Percentiles rank a stretch among this genome's conserved stretches.
These are phyloP conservation scores for Roridomyces roridus DNA, from an alignment of 768 basidiomycete genomes.

Conservation along the genomic window DNA sequence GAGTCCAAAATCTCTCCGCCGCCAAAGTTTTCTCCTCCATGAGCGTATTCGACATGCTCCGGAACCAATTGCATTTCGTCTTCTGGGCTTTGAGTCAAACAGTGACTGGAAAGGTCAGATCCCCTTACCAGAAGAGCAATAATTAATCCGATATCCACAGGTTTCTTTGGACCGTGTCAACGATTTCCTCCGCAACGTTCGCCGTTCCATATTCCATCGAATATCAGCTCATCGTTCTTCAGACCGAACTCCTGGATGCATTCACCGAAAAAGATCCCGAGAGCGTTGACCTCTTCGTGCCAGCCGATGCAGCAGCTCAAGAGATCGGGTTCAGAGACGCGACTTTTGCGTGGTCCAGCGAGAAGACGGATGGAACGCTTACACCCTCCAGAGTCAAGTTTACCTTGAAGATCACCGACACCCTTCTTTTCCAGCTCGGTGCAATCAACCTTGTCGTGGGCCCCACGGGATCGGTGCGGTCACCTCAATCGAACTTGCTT, in stretches of 20 bases:
- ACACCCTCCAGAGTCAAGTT: slow-evolving; percentile 56
- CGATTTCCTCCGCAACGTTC: slow-evolving; percentile 45
- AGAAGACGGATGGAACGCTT: slow-evolving; percentile 27
- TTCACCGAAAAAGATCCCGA: slow-evolving; percentile 38
- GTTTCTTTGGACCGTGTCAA: slow-evolving; percentile 60
- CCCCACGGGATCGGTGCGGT: slow-evolving; percentile 52
- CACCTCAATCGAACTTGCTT: background rate
- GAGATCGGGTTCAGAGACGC: slow-evolving; percentile 62
- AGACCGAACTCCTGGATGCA: slow-evolving; percentile 57
- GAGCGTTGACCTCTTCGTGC: slow-evolving; percentile 16
- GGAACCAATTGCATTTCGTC: slow-evolving; percentile 34
- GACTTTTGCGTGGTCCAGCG: slow-evolving; percentile 61
- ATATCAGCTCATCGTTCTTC: background rate
- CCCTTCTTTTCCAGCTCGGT: slow-evolving; percentile 59
- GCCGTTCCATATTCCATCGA: background rate
- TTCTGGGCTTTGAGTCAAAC: slow-evolving; percentile 25
- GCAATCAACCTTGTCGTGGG: slow-evolving; percentile 67
- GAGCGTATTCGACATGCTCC: slow-evolving; percentile 68
- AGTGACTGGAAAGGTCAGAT: slow-evolving; percentile 55
- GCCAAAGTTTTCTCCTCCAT: slow-evolving; percentile 58
- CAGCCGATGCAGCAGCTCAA: slow-evolving; percentile 7
- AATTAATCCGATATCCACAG: background rate
- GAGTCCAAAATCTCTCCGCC: slow-evolving; percentile 46
- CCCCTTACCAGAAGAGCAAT: background rate
- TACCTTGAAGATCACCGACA: slow-evolving; percentile 54